Conservation (phyloP, 371 early-diverging fungal genomes). For the Smittium culicis region DNA sequence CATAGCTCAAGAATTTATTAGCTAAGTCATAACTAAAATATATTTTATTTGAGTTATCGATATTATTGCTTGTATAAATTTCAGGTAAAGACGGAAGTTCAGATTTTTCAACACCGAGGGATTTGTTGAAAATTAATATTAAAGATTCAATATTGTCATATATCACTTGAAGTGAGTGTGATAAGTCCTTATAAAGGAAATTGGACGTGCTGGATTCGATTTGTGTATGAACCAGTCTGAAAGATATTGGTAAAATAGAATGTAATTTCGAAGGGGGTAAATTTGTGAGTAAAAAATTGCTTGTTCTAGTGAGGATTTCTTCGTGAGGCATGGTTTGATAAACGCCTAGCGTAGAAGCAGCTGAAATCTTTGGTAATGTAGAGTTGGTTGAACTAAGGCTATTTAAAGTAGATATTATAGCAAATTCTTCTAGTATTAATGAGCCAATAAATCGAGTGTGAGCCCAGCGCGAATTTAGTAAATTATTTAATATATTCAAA, state of each 20-base stretch:
- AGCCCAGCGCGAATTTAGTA: conserved; percentile 50
- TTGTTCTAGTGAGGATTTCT: background rate
- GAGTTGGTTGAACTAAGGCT: background rate
- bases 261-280: background rate
- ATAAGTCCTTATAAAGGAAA: conserved; percentile 9
- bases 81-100: background rate
- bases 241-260: background rate
- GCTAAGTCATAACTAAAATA: background rate
- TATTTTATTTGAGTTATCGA: background rate
- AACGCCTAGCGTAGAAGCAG: background rate
- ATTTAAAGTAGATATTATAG: conserved; percentile 14
- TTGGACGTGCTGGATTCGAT: background rate
- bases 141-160: background rate
- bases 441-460: conserved; percentile 62
- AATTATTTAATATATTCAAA: background rate
- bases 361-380: background rate
- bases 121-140: background rate
- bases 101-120: background rate
- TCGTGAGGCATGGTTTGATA: background rate
- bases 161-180: conserved; percentile 1
- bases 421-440: conserved; percentile 75
- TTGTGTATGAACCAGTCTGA: background rate
- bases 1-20: background rate
- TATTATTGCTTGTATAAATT: background rate
- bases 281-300: background rate